Evolutionary conservation across 2,329 filamentous ascomycete species (phyloP), one percentile per base, ranked within the genome.

Genomic region (Nigrograna mackinnonii): DNA sequence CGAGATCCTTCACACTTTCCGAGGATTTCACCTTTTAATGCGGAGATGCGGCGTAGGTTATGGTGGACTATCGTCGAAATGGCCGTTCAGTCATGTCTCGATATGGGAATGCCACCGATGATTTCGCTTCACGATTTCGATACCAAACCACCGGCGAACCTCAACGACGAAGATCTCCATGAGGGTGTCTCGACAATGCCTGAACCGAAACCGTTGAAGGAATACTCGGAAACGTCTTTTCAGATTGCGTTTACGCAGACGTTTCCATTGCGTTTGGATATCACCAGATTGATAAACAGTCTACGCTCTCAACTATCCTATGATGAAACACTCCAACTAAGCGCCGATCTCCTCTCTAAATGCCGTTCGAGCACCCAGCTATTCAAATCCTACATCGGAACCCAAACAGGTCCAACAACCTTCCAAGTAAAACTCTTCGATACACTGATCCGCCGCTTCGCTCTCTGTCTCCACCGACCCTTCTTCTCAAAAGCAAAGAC

Each of bases 391-490:
- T 50, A 46, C 11, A 32, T 60, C 19, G 31, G 30, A 5, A 28
- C 31, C 16, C 18, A 12, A 36, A 20, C 31, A 34, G 11, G 31
- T 11, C 18, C 14, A 38, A 40, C 37, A 2, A 38, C 12, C 16
- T 78, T 79, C 39, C 71, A 74, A n/a, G 60, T 70, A 2, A 79
- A 79, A 43, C 55, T 82, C 4, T 60, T 80, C 19, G 74, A 81
- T 36, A 74, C 77, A 30, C 64, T 79, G 0, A 66, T 79, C 4
- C 76, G 77, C 4, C 77, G 81, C 12, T 83, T 81, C 52, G 52
- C 83, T 2, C 71, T 84, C 12, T 70, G 74, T 1, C 64, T 85
- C 0, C 80, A 85, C 47, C 73, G 71, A 6, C 67, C 74, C 1
- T 81, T 76, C 53, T 71, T 71, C 26, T 58, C 58, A 26, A 62